phyloP scores from a whole-genome alignment of 257 asterid species.

The Coffea eugenioides region DNA sequence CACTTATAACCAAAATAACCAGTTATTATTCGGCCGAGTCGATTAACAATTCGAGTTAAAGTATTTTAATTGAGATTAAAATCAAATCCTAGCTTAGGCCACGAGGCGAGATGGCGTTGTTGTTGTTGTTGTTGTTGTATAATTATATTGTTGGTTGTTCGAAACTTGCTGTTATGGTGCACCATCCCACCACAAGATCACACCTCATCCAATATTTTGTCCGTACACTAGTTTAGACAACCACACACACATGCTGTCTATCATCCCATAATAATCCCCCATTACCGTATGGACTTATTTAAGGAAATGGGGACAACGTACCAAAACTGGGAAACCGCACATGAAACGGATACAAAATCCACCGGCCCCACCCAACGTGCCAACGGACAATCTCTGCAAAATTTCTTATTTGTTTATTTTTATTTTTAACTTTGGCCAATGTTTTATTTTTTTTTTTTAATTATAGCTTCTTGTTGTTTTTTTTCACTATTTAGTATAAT shows the following conservation, averaged over 20 bases:
- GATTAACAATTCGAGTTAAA: too few species aligned
- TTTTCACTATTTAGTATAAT: too few species aligned
- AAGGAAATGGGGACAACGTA: conserved; percentile 58
- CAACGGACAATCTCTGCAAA: conserved; percentile 6
- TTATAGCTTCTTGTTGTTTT: too few species aligned
- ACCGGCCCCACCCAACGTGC: conserved; percentile 44
- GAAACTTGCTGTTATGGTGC: conserved; percentile 3
- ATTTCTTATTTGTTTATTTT: neutral
- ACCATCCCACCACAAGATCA: conserved; percentile 20
- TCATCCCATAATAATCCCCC: conserved; percentile 17
- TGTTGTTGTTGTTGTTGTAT: too few species aligned
- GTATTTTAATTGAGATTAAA: too few species aligned
- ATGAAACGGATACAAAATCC: conserved; percentile 26
- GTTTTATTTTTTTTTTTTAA: neutral
- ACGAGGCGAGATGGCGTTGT: neutral
- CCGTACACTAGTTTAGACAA: conserved; percentile 20
- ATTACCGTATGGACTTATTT: conserved; percentile 6
- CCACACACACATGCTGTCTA: neutral
- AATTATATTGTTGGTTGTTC: too few species aligned
- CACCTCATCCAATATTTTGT: conserved; percentile 25
- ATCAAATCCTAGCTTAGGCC: neutral
- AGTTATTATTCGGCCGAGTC: too few species aligned
- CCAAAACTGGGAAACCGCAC: conserved; percentile 43
- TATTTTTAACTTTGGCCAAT: too few species aligned
- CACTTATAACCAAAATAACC: too few species aligned